phyloP scores from a whole-genome alignment of 139 green algal genomes.

The Ostreobium quekettii region DNA sequence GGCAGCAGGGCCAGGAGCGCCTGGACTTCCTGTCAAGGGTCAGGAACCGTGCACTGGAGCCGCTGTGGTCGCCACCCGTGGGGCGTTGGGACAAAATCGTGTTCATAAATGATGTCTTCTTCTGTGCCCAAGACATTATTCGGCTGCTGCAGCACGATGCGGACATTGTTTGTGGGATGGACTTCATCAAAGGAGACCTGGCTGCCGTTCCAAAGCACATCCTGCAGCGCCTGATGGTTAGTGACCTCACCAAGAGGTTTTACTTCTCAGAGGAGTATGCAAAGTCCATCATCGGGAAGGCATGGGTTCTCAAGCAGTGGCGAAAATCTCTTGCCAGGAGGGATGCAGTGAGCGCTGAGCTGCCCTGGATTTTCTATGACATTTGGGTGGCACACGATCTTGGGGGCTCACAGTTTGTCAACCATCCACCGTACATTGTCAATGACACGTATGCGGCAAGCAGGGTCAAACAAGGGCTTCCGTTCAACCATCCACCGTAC shows the following conservation, averaged over 20 bases:
- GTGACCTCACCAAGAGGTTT: background rate
- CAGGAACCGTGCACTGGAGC: conserved; percentile 35
- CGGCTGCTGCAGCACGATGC: conserved; percentile 27
- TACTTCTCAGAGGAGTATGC: background rate
- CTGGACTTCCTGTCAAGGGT: conserved; percentile 39
- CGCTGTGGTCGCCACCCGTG: background rate
- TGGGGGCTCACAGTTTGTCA: conserved; percentile 26
- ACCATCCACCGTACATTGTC: conserved; percentile 26
- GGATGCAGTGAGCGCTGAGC: background rate
- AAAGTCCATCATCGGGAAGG: background rate
- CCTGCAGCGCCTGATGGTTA: background rate
- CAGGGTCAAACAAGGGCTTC: conserved; percentile 32
- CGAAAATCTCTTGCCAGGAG: background rate
- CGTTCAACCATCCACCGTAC: conserved; percentile 26
- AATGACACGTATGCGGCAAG: conserved; percentile 1
- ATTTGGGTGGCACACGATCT: conserved; percentile 46
- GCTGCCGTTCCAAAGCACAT: background rate
- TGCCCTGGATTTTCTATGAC: conserved; percentile 27
- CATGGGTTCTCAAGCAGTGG: conserved; percentile 4
- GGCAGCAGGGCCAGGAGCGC: conserved; percentile 20
- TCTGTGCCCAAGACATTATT: conserved; percentile 37
- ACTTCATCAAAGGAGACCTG: conserved; percentile 26
- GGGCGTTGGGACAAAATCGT: conserved; percentile 24
- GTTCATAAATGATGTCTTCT: conserved; percentile 59
- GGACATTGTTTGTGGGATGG: conserved; percentile 47